Percentiles rank a stretch among this genome's conserved stretches.
Conservation (phyloP, 1,284 basidiomycete genomes). For the Fomitopsis schrenkii region DNA sequence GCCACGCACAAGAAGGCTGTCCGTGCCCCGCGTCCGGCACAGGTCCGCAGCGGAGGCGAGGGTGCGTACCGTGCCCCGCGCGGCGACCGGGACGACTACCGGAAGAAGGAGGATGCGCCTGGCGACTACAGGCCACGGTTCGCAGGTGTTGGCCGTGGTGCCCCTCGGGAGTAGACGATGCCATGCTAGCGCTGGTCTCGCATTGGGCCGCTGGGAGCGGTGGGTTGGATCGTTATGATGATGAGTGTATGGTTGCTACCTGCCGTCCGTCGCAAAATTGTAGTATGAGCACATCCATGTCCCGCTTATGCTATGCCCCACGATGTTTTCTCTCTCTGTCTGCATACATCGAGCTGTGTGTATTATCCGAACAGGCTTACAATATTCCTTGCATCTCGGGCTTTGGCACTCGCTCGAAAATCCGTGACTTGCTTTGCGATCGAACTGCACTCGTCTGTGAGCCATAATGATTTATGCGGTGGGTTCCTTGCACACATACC, state of each 20-base stretch:
- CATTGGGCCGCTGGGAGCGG: constrained; percentile 16
- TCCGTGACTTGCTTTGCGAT: constrained; percentile 40
- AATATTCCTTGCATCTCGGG: constrained; percentile 22
- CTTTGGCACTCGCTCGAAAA: constrained; percentile 12
- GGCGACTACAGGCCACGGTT: constrained; percentile 83
- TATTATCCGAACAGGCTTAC: constrained; percentile 33
- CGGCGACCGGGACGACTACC: constrained; percentile 87
- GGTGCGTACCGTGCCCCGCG: constrained; percentile 86
- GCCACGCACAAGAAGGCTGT: constrained; percentile 93
- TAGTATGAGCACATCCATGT: constrained; percentile 37
- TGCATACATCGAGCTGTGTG: constrained; percentile 2
- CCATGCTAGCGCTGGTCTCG: constrained; percentile 9
- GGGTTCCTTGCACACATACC: constrained; percentile 24
- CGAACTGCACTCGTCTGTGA: constrained; percentile 25
- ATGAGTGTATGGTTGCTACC: constrained; percentile 19
- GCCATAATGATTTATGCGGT: neutral
- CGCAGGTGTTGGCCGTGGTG: constrained; percentile 85
- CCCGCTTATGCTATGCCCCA: constrained; percentile 34
- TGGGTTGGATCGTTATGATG: constrained; percentile 16
- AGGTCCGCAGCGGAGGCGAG: constrained; percentile 58
- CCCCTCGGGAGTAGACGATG: constrained; percentile 53
- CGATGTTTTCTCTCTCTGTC: constrained; percentile 11
- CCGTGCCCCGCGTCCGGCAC: constrained; percentile 70
- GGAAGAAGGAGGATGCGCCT: constrained; percentile 80
- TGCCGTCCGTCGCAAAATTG: constrained; percentile 29